A percentile compares a stretch with the other conserved stretches of the same genome.
phyloP scores from a whole-genome alignment of 148 eudicot species.

The Cornus kousa region DNA sequence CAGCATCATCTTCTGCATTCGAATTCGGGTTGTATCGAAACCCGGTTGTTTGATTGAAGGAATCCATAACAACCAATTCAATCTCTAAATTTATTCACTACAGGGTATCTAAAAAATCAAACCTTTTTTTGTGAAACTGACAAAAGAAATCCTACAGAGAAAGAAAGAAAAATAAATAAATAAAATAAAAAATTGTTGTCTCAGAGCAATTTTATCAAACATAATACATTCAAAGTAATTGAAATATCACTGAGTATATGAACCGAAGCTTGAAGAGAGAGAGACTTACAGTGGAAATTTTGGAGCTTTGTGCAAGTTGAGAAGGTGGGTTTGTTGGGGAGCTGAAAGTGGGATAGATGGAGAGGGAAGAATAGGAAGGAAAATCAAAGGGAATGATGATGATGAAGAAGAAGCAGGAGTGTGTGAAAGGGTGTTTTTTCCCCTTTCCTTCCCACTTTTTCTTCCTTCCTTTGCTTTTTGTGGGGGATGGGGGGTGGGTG shows the following conservation, averaged over 20 bases:
- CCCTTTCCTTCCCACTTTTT: not conserved
- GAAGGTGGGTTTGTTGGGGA: conserved; percentile 32
- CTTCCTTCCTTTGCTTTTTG: conserved; percentile 7
- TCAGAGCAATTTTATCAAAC: not conserved
- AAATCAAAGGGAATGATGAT: conserved; percentile 28
- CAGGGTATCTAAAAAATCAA: not conserved
- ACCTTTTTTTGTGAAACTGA: not conserved
- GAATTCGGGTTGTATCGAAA: conserved; percentile 39
- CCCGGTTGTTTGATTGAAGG: conserved; percentile 36
- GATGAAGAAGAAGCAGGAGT: conserved; percentile 14
- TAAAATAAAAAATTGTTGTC: not conserved
- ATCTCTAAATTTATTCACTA: not conserved
- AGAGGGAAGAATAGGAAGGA: conserved; percentile 8
- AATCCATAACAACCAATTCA: conserved; percentile 32
- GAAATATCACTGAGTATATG: conserved; percentile 15
- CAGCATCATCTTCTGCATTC: conserved; percentile 27
- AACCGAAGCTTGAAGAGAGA: conserved; percentile 22
- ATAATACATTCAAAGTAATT: not conserved
- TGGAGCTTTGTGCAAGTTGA: conserved; percentile 26
- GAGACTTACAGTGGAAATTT: conserved; percentile 9
- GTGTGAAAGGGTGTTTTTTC: too few species aligned
- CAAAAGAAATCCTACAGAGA: not conserved
- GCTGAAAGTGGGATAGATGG: conserved; percentile 43
- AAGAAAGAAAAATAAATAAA: not conserved
- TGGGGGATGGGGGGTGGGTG: conserved; percentile 5